Evolutionary conservation across 345 rosid species (phyloP), one percentile per base, ranked within the genome.

Genomic region (Passiflora organensis): DNA sequence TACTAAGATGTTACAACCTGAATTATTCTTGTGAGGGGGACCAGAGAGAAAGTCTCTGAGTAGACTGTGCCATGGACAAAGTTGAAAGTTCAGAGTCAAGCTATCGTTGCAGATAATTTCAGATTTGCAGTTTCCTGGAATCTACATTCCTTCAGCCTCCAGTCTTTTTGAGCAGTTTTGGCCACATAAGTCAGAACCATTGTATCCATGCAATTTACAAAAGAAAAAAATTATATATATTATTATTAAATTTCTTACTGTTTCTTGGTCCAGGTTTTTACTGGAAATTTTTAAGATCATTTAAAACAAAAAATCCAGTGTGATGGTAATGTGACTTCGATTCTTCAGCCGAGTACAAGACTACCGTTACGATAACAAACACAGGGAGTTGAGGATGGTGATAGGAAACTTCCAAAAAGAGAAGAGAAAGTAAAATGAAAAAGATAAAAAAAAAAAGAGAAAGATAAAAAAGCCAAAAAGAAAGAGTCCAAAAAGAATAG

Each of bases 371-470:
- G 45, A 1, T 10, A 17, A 1, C n/a, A 14, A 32, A 37, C 19
- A 13, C 25, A 4, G 1, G 34, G 36, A 37, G 72, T 37, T 53
- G 59, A 46, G 45, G 72, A 36, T 49, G 60, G 63, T 34, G 72
- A 62, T 43, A 50, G 53, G 75, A 71, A 76, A 70, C 74, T 65
- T 67, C 77, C 78, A 70, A 79, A 73, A 69, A 71, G 75, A 54
- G 25, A 16, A 14, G 45, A 34, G 28, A 51, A 28, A 17, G 46
- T 52, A 60, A 55, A 43, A 32, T 1, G 19, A 28, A 28, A 28
- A 28, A 28, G n/a, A n/a, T n/a, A 28, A 28, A 28, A 28, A 28
- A 28, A 28, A 8, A 28, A 28, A 28, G 34, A 28, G n/a, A 63
- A 65, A 55, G 43, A 23, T 55, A 38, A 56, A 62, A 59, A 14